These are phyloP conservation scores for Dendrobium chrysotoxum DNA, from an alignment of 106 monocot genomes.

Conservation along the genomic window DNA sequence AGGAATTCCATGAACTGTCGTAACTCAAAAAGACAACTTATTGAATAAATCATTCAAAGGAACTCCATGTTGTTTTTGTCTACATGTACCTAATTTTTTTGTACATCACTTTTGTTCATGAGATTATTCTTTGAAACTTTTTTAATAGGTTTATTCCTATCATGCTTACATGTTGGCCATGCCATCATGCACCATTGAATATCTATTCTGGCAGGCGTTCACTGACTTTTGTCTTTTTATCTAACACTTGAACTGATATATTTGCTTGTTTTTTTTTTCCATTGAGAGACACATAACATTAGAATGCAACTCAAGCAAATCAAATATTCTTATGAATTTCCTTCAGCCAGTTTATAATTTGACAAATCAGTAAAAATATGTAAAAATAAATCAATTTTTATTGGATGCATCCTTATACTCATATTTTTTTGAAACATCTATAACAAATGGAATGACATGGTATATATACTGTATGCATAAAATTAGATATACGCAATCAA, in stretches of 20 bases:
- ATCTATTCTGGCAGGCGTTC: not conserved
- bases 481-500: too few relatives aligned
- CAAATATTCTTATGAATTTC: not conserved
- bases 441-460: not conserved
- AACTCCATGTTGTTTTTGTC: not conserved
- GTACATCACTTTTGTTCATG: constrained; percentile 3
- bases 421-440: not conserved
- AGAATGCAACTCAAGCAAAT: not conserved
- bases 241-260: not conserved
- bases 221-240: not conserved
- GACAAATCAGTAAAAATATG: not conserved
- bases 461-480: not conserved
- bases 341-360: not conserved
- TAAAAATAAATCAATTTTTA: not conserved
- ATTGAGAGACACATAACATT: not conserved
- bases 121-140: not conserved
- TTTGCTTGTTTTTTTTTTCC: not conserved
- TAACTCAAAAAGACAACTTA: not conserved
- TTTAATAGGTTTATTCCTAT: not conserved
- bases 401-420: not conserved
- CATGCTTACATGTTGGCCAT: not conserved
- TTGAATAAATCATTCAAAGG: not conserved
- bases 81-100: not conserved
- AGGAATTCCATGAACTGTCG: too few relatives aligned
- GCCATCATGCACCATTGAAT: not conserved